phyloP scores from a whole-genome alignment of 306 rosid genomes.

The Cucumis melo region DNA sequence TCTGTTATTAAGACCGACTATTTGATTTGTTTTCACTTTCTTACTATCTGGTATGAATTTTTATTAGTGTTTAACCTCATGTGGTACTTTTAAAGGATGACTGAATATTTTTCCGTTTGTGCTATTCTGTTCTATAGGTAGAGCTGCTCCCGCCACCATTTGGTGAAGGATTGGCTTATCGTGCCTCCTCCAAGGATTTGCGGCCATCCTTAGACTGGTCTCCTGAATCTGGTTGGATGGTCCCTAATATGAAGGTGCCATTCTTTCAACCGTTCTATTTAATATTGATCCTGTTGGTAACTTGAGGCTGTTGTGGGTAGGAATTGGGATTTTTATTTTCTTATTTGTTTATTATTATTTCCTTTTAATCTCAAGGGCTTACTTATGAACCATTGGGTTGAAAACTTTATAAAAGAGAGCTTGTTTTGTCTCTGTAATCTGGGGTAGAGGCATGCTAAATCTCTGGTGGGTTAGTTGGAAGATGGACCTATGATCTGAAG shows the following conservation, averaged over 20 bases:
- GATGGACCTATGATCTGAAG: too few species aligned
- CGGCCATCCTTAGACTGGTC: slow-evolving; percentile 81
- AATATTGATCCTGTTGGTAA: not conserved
- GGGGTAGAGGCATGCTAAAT: not conserved
- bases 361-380: not conserved
- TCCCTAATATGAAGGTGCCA: slow-evolving; percentile 39
- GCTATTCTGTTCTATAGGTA: slow-evolving; percentile 29
- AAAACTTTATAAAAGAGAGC: not conserved
- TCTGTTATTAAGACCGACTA: not conserved
- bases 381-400: not conserved
- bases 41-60: not conserved
- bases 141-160: slow-evolving; percentile 55
- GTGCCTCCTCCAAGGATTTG: slow-evolving; percentile 36
- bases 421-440: not conserved
- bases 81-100: not conserved
- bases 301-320: not conserved
- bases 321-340: not conserved
- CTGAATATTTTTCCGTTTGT: not conserved
- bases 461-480: not conserved
- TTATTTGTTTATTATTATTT: not conserved
- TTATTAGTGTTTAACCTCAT: not conserved
- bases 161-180: slow-evolving; percentile 64
- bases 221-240: slow-evolving; percentile 57
- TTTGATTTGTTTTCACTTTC: not conserved
- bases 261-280: slow-evolving; percentile 8